Evolutionary conservation across 257 asterid species (phyloP), one percentile per base, ranked within the genome.

Genomic region (Solanum corneliomulleri): DNA sequence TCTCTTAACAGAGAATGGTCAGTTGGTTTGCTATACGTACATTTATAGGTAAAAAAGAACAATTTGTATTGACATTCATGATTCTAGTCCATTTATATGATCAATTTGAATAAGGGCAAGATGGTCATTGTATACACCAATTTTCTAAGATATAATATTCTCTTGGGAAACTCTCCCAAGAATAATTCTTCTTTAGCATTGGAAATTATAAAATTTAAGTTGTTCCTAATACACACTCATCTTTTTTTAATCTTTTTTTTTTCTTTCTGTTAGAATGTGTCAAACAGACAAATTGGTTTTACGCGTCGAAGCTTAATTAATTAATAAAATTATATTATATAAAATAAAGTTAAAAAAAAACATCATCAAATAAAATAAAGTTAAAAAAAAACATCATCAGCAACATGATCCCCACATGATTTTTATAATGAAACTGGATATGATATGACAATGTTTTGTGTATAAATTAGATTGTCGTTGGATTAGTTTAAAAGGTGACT

Each of bases 1-100:
- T 86, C 88, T 86, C 60, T 69, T 90, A 74, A 66, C 82, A 87
- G 66, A 77, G 85, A 88, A 86, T 70, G 83, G 68, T 49, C 14
- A 87, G 12, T 68, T 29, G 21, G 78, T 56, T 45, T 70, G 58
- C 80, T 23, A 62, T 47, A 87, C 68, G 44, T 86, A 10, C 69
- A 62, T 78, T 78, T 49, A 21, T 20, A 60, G 78, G 21, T 20
- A 29, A 80, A 64, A 69, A 74, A 82, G 82, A 64, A 80, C n/a
- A 47, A 47, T 27, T 80, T 47, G 85, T 35, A 7, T 84, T 49
- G 10, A 5, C 45, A 64, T 25, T 23, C 49, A 62, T 5, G 81
- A 13, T 27, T 64, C 37, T 41, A 71, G 70, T 74, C 56, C 44
- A 18, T 49, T 81, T 81, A 47, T 78, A 25, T 47, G 44, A 49